Base-by-base conservation (phyloP, 768 basidiomycete genomes). In the Lactifluus pinguis region DNA sequence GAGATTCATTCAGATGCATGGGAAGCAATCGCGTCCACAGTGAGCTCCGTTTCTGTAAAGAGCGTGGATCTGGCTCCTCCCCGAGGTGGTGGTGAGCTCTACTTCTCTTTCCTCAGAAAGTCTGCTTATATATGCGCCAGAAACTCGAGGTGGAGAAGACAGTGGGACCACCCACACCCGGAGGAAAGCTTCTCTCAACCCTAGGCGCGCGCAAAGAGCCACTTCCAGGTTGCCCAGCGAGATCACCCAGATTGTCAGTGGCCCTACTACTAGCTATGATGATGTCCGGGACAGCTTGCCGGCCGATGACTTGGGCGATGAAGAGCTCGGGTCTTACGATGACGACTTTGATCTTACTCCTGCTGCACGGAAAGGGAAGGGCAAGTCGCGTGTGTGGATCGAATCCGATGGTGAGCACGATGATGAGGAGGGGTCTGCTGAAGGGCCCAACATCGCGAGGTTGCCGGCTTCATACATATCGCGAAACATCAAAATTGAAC, bases 1-100 rank as follows among this genome's bases (percentile, higher is more conserved):
- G 62, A 63, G 45, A 63, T 63, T 11, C 60, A 63, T 38, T 49
- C 53, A 0, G 34, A 41, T 17, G 30, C 59, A 21, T 63, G 62
- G 62, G 60, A 63, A 53, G 53, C 62, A 30, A 49, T 63, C 9
- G 47, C 57, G 1, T 15, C 58, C 17, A 38, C 56, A 8, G 13
- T 62, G 41, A 58, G 56, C 41, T 53, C 61, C 3, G 47, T 62
- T 3, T n/a, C 34, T 4, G 48, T 62, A 19, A 58, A 45, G 13
- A 21, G 44, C 9, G 15, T 15, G 4, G 51, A 44, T n/a, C 1
- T 14, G 2, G 56, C 1, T 13, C 36, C 48, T 38, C 32, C 55
- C 42, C 50, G 56, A 49, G 55, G 56, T 57, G 21, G 38, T 25
- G 30, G 21, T 39, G 15, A 29, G 21, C 25, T 17, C 10, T 34